phyloP scores from a whole-genome alignment of 2,329 filamentous ascomycete species.

The Chrysoporthe austroafricana region DNA sequence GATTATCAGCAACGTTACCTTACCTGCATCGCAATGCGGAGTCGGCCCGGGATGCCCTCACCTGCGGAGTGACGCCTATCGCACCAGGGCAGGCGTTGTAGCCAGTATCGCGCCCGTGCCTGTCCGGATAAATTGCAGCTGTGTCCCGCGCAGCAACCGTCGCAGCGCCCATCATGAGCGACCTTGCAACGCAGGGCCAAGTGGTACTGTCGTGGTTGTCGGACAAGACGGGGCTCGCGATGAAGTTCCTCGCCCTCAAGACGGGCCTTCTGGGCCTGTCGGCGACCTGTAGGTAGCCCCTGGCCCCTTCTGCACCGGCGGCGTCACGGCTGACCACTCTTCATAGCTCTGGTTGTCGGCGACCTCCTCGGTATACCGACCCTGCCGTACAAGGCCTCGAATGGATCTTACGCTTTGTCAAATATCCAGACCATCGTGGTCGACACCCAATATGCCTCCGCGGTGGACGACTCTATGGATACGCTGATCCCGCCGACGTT shows the following conservation, averaged over 20 bases:
- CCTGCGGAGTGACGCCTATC: constrained; percentile 15
- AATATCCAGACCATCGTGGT: constrained; percentile 45
- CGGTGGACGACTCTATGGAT: constrained; percentile 48
- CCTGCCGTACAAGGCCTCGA: constrained; percentile 11
- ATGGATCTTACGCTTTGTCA: constrained; percentile 15
- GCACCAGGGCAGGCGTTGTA: not conserved
- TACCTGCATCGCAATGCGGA: constrained; percentile 16
- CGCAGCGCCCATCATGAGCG: not conserved
- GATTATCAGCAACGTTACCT: constrained; percentile 29
- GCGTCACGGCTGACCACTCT: not conserved
- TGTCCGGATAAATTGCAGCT: constrained; percentile 19
- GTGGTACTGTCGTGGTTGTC: constrained; percentile 9
- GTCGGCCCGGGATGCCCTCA: constrained; percentile 9
- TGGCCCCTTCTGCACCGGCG: no score
- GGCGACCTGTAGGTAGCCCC: constrained; percentile 18
- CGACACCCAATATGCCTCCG: constrained; percentile 44
- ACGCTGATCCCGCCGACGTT: constrained; percentile 58
- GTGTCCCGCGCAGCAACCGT: not conserved
- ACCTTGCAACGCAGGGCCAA: constrained; percentile 6
- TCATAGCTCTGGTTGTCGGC: constrained; percentile 16
- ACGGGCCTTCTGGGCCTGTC: constrained; percentile 17
- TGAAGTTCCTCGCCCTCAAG: constrained; percentile 13
- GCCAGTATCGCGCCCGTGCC: not conserved
- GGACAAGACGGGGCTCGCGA: constrained; percentile 14
- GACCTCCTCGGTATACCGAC: constrained; percentile 27